These are phyloP conservation scores for Cladosporium sp. DNA, from an alignment of 2,329 filamentous ascomycete species.

Conservation along the genomic window DNA sequence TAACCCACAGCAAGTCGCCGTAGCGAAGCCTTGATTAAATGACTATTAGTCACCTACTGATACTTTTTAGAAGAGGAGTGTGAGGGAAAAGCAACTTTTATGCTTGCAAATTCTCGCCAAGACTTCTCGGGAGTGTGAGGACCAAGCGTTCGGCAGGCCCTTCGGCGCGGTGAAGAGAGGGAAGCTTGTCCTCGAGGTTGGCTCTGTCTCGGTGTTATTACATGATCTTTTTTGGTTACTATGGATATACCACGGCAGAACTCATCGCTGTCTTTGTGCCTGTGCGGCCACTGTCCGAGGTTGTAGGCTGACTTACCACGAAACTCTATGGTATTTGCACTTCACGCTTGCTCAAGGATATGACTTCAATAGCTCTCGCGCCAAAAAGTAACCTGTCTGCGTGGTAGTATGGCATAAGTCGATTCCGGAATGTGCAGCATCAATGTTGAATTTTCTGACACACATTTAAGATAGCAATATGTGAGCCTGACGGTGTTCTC, in stretches of 20 bases:
- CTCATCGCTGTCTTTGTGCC: neutral
- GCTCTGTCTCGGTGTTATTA: constrained; percentile 3
- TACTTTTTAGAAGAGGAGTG: constrained; percentile 16
- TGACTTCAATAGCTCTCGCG: neutral
- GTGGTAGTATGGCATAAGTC: neutral
- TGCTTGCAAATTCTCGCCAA: constrained; percentile 6
- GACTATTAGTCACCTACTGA: constrained; percentile 27
- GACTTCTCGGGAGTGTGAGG: neutral
- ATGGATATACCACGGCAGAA: neutral
- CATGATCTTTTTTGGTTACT: neutral
- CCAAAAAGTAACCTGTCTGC: neutral
- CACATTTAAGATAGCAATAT: neutral
- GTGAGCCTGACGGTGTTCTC: neutral
- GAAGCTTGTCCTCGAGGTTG: neutral
- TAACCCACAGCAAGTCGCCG: constrained; percentile 45
- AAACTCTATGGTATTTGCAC: neutral
- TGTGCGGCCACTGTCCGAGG: neutral
- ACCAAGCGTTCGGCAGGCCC: too few relatives aligned
- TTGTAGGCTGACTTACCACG: neutral
- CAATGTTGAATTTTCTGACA: neutral
- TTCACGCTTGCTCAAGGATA: neutral
- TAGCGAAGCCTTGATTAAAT: constrained; percentile 42
- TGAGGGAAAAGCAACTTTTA: constrained; percentile 15
- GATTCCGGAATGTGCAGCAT: neutral
- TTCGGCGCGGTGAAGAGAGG: neutral